A percentile compares a stretch with the other conserved stretches of the same genome.
Evolutionary conservation across 2,329 filamentous ascomycete genomes (phyloP).

Genomic region (Ophiobolus disseminans): DNA sequence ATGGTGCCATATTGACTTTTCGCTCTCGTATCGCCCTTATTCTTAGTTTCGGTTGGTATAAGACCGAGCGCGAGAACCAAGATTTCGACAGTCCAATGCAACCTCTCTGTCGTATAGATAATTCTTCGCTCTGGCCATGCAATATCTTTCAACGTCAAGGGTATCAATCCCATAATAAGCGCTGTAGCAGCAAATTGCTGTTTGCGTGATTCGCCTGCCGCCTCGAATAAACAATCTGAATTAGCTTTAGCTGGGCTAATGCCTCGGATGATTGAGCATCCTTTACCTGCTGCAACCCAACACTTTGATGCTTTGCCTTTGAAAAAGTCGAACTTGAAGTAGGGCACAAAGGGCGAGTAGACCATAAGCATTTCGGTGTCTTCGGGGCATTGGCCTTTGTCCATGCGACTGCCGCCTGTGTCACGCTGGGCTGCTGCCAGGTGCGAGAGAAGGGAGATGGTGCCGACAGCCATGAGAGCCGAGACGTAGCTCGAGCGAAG

Average conservation of each 20-base stretch:
- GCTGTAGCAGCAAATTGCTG: conserved; percentile 42
- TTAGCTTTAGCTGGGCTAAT: too few relatives aligned
- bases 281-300: background rate
- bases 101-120: conserved; percentile 23
- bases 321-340: background rate
- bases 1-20: conserved; percentile 6
- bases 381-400: background rate
- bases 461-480: too few relatives aligned
- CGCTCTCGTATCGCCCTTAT: conserved; percentile 4
- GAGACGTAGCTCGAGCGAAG: too few relatives aligned
- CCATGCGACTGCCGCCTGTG: background rate
- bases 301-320: background rate
- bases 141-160: conserved; percentile 41
- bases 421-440: background rate
- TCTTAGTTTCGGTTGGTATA: conserved; percentile 20
- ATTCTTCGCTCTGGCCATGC: conserved; percentile 41
- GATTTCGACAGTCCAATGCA: conserved; percentile 23
- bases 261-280: too few relatives aligned
- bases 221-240: conserved; percentile 35
- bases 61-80: conserved; percentile 34
- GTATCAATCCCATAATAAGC: conserved; percentile 45
- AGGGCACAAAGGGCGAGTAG: background rate
- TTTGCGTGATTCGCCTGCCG: conserved; percentile 37
- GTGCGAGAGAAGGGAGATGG: background rate
- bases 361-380: background rate